Evolutionary conservation across 2,329 filamentous ascomycete genomes (phyloP).

Genomic region (Myriosclerotinia scirpicola): DNA sequence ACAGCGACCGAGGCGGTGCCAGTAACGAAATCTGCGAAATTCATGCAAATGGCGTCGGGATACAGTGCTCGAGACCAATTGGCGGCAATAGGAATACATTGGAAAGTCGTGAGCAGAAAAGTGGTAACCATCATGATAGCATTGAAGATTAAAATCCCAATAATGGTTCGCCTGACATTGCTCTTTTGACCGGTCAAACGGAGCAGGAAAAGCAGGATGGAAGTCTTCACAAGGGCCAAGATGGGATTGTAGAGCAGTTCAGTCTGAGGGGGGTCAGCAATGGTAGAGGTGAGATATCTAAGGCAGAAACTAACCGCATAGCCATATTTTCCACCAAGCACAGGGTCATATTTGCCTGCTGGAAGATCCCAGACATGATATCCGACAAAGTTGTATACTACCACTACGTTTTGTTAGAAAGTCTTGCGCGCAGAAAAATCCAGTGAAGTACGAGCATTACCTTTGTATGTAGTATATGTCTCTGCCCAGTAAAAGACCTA

Average conservation of each 20-base stretch:
- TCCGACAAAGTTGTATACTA: not conserved
- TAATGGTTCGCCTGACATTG: slow-evolving; percentile 40
- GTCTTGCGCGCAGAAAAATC: too few species aligned
- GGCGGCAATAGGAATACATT: slow-evolving; percentile 26
- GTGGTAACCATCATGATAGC: slow-evolving; percentile 13
- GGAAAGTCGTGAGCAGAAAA: slow-evolving; percentile 13
- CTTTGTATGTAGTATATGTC: slow-evolving; percentile 11
- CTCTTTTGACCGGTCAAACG: slow-evolving; percentile 45
- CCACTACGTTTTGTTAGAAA: not conserved
- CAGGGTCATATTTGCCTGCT: not conserved
- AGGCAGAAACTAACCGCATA: slow-evolving; percentile 3
- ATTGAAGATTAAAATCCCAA: slow-evolving; percentile 27
- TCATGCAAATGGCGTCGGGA: slow-evolving; percentile 25
- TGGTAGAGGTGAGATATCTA: not conserved
- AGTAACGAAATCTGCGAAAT: slow-evolving; percentile 23
- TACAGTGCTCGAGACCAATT: slow-evolving; percentile 22
- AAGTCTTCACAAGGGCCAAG: slow-evolving; percentile 48
- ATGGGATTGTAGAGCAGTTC: slow-evolving; percentile 46
- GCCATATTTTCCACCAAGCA: slow-evolving; percentile 1
- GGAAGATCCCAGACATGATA: slow-evolving; percentile 2
- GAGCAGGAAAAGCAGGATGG: slow-evolving; percentile 48
- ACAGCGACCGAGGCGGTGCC: slow-evolving; percentile 9
- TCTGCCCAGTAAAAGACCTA: slow-evolving; percentile 14
- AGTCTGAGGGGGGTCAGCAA: not conserved
- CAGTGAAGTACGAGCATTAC: not conserved